Base-by-base conservation (phyloP, 2,329 filamentous ascomycete genomes). In the Colletotrichum sp. region DNA sequence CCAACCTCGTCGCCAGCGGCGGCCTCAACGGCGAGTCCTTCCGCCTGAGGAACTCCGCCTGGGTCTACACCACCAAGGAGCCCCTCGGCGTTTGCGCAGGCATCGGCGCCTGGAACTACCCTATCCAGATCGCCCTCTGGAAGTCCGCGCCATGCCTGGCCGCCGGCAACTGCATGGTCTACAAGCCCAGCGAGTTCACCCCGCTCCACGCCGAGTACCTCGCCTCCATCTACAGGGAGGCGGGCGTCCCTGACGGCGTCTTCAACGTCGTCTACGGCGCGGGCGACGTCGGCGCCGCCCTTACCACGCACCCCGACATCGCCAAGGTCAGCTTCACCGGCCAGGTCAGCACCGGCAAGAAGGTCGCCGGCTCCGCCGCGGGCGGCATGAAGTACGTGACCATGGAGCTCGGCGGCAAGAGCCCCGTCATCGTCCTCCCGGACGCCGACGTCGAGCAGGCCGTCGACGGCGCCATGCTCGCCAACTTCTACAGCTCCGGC, bases 41-140 rank as follows among this genome's bases (percentile, higher is more conserved):
- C 64, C 92, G 93, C 72, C 88, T 98, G 57, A 90, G 95, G 52
- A 88, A 92, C 67, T 93, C 95, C 79, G 95, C 95, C 6, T 96
- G 93, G 91, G 92, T 97, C 48, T 95, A 96, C 84, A 96, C 94
- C 13, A 93, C 92, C 81, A 96, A 97, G 83, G 94, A 95, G 79
- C 90, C 95, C 7, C 87, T 98, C 21, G 95, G 95, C 30, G 95
- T 97, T 16, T 98, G 95, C 83, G 95, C 91, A 16, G 95, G 94
- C 73, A 98, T 98, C 79, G 95, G 95, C 71, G 95, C 95, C 16
- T 98, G 95, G 95, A 98, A 98, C 85, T 98, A 98, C 82, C 95
- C 95, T 15, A 94, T 98, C 78, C 95, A 98, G 84, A 98, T 98
- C 79, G 95, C 95, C 10, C 88, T 98, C 2, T 98, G 95, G 95